Base-by-base conservation (phyloP, 352 stramenopile genomes). In the Phytopythium boreale region DNA sequence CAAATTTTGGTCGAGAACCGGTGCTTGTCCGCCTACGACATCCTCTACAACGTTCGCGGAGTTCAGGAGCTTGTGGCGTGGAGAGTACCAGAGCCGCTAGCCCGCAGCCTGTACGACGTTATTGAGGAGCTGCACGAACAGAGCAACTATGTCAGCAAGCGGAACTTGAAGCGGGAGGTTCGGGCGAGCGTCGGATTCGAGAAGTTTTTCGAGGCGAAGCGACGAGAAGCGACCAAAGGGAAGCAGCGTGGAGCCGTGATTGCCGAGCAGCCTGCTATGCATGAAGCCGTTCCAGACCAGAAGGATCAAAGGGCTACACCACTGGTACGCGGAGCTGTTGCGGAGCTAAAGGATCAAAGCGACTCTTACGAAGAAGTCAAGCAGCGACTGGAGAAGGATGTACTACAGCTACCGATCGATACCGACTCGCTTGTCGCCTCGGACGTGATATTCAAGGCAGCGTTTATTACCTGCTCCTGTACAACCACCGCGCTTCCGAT, bases 381-480 rank as follows among this genome's bases (percentile, higher is more conserved):
- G 43, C 41, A 37, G 31, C 61, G 56, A 0, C 69, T 90, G 22
- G 74, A 90, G 22, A 58, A 46, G 11, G 68, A 85, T 24, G 77
- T 90, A 10, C 62, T 90, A 17, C 68, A 70, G 12, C 66, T 88
- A 11, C 81, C 77, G 5, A 52, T 88, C 19, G 31, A 62, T n/a
- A 24, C 63, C 39, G 20, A 59, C 4, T 64, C 59, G 15, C 58
- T 77, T 20, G 41, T 62, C 0, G 65, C 63, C 4, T 56, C 34
- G 15, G 69, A 80, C 3, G 66, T 90, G 31, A 39, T 90, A 2
- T 90, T 90, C 61, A 88, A 88, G 41, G 74, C 76, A 12, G 76
- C 68, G 17, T 88, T 88, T 31, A 29, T 88, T n/a, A 34, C 75
- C 15, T 76, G 68, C 36, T 51, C 61, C 4, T 26, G 43, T 20